Evolutionary conservation across 2,329 filamentous ascomycete species (phyloP).

Genomic region (Pseudomassariella vexata): DNA sequence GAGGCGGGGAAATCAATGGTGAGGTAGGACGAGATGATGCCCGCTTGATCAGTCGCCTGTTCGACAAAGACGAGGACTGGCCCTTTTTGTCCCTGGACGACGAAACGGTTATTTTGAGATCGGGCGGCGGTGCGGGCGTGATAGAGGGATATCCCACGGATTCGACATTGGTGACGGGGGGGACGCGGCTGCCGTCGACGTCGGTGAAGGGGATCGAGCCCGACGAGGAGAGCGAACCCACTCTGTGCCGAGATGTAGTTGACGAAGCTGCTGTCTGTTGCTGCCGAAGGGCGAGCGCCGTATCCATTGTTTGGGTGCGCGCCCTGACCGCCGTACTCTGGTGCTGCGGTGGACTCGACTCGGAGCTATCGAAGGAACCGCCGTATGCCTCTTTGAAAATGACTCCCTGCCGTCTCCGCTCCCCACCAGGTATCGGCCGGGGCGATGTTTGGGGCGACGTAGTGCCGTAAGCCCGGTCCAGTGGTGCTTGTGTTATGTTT

Average conservation of each 20-base stretch:
- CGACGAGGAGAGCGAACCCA: slow-evolving; percentile 66
- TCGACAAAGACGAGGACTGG: too few species aligned
- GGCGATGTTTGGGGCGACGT: slow-evolving; percentile 41
- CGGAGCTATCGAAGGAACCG: slow-evolving; percentile 42
- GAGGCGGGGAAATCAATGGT: slow-evolving; percentile 46
- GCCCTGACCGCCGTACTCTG: slow-evolving; percentile 36
- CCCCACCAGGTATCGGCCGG: slow-evolving; percentile 37
- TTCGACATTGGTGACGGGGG: slow-evolving; percentile 34
- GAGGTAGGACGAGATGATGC: slow-evolving; percentile 52
- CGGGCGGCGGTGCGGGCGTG: slow-evolving; percentile 24
- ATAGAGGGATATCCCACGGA: slow-evolving; percentile 36
- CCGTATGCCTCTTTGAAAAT: slow-evolving; percentile 54
- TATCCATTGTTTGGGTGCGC: slow-evolving; percentile 54
- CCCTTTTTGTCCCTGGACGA: slow-evolving; percentile 40
- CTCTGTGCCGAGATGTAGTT: slow-evolving; percentile 52
- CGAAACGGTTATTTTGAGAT: slow-evolving; percentile 27
- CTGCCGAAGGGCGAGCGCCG: slow-evolving; percentile 38
- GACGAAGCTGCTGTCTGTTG: slow-evolving; percentile 31
- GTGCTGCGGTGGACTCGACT: slow-evolving; percentile 34
- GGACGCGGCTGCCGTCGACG: slow-evolving; percentile 31
- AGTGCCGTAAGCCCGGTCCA: slow-evolving; percentile 26
- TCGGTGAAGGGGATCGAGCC: slow-evolving; percentile 48
- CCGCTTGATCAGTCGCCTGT: slow-evolving; percentile 50
- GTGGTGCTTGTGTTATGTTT: slow-evolving; percentile 18
- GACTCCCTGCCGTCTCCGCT: slow-evolving; percentile 49